Evolutionary conservation across 2,329 filamentous ascomycete species (phyloP).

Genomic region (Epichloe typhina): DNA sequence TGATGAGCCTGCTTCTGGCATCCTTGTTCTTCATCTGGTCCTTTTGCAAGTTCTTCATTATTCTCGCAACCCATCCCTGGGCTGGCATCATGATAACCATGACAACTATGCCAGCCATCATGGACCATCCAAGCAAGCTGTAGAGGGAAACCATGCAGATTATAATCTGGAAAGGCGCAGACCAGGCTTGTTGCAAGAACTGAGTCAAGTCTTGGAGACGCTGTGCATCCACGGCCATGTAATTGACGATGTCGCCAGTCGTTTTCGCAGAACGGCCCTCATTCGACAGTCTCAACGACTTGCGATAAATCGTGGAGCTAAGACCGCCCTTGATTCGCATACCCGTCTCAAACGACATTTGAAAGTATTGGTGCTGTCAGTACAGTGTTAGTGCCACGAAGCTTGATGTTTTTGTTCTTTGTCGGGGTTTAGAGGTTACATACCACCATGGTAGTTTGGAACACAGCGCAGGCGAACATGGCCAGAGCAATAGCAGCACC

Average conservation of each 20-base stretch:
- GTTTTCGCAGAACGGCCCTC: conserved; percentile 81
- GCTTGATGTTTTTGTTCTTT: not conserved
- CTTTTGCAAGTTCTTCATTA: conserved; percentile 93
- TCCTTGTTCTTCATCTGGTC: conserved; percentile 99
- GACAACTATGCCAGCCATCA: conserved; percentile 86
- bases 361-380: conserved; percentile 78
- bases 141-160: conserved; percentile 95
- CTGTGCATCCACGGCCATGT: conserved; percentile 97
- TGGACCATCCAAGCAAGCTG: conserved; percentile 84
- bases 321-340: conserved; percentile 93
- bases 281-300: conserved; percentile 80
- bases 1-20: conserved; percentile 79
- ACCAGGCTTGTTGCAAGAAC: conserved; percentile 92
- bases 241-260: conserved; percentile 96
- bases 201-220: conserved; percentile 89
- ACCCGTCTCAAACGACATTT: conserved; percentile 82
- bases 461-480: conserved; percentile 81
- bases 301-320: conserved; percentile 83
- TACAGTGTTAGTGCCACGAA: not conserved
- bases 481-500: conserved; percentile 78
- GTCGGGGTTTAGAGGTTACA: conserved; percentile 9
- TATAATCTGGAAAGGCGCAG: conserved; percentile 88
- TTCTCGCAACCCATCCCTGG: conserved; percentile 78
- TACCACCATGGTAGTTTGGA: conserved; percentile 71
- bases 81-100: conserved; percentile 98